These are phyloP conservation scores for Monosporozyma siamensis DNA, from an alignment of 805 yeast species.

Conservation along the genomic window DNA sequence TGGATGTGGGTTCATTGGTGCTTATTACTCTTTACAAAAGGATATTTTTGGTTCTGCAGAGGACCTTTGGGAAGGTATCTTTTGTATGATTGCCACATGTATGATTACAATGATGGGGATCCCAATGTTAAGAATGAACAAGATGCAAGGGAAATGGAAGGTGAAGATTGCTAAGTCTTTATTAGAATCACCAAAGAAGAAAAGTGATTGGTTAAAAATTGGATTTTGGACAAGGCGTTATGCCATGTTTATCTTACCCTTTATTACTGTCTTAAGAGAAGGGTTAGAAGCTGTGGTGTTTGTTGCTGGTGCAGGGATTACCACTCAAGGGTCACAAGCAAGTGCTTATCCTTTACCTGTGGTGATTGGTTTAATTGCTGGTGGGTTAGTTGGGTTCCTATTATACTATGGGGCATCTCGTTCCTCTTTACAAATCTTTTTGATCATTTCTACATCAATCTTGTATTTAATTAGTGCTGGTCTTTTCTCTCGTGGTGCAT, in stretches of 20 bases:
- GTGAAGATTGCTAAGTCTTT: slow-evolving; percentile 83
- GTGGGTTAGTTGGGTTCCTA: slow-evolving; percentile 57
- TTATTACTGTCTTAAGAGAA: slow-evolving; percentile 87
- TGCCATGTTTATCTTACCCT: slow-evolving; percentile 82
- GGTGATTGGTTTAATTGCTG: slow-evolving; percentile 73
- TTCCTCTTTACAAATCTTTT: slow-evolving; percentile 77
- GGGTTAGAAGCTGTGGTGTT: slow-evolving; percentile 95
- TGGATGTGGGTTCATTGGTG: slow-evolving; percentile 93
- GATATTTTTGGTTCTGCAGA: slow-evolving; percentile 85
- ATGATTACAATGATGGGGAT: slow-evolving; percentile 92
- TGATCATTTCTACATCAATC: slow-evolving; percentile 80
- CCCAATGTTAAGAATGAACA: slow-evolving; percentile 90
- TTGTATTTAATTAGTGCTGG: slow-evolving; percentile 88
- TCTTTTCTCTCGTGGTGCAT: slow-evolving; percentile 83
- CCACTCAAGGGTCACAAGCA: slow-evolving; percentile 43
- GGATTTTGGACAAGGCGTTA: slow-evolving; percentile 60
- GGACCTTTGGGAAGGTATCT: slow-evolving; percentile 95
- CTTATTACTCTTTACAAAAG: slow-evolving; percentile 68
- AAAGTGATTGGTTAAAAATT: slow-evolving; percentile 43
- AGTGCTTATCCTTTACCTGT: slow-evolving; percentile 91
- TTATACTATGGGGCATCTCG: slow-evolving; percentile 77
- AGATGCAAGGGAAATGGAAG: slow-evolving; percentile 97
- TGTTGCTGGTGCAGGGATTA: slow-evolving; percentile 89
- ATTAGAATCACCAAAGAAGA: slow-evolving; percentile 45
- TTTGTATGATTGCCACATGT: slow-evolving; percentile 80